These are phyloP conservation scores for Fusarium concolor DNA, from an alignment of 2,329 filamentous ascomycete species.

Conservation along the genomic window DNA sequence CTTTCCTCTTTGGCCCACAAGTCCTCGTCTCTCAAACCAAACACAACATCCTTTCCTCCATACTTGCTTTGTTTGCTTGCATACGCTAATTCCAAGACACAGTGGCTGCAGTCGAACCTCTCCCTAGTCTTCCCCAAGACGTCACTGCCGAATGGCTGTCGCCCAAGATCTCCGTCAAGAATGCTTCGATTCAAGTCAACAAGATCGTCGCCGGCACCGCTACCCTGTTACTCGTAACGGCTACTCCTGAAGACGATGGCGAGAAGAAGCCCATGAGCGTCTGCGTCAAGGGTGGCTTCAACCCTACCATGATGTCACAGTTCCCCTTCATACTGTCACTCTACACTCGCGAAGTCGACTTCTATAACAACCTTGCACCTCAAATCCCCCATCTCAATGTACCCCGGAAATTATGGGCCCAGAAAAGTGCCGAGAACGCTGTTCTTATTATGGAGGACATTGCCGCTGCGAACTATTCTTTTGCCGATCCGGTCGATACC, in stretches of 20 bases:
- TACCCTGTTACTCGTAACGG: constrained; percentile 10
- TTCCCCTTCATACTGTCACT: constrained; percentile 21
- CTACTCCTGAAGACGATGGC: background rate
- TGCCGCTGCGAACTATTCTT: constrained; percentile 4
- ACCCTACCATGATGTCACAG: constrained; percentile 10
- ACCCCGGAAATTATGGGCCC: constrained; percentile 15
- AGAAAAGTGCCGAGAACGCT: constrained; percentile 17
- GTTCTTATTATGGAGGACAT: constrained; percentile 23
- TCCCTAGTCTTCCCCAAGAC: constrained; percentile 7
- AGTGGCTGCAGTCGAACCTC: background rate
- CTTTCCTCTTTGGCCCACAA: background rate
- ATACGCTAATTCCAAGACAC: background rate
- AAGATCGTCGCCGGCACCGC: constrained; percentile 14
- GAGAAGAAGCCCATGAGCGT: background rate
- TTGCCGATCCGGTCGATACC: constrained; percentile 18
- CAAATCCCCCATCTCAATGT: constrained; percentile 22
- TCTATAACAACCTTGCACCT: constrained; percentile 21
- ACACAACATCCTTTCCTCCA: too few species aligned
- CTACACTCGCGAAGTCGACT: constrained; percentile 20
- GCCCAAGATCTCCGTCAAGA: constrained; percentile 14
- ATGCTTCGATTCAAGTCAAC: constrained; percentile 18
- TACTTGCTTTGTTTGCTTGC: too few species aligned
- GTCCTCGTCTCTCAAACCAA: too few species aligned
- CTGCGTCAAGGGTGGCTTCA: constrained; percentile 27
- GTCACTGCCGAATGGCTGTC: constrained; percentile 17